A percentile compares a stretch with the other conserved stretches of the same genome.
phyloP scores from a whole-genome alignment of 169 alveolate species.

The Plasmodium billcollinsi region DNA sequence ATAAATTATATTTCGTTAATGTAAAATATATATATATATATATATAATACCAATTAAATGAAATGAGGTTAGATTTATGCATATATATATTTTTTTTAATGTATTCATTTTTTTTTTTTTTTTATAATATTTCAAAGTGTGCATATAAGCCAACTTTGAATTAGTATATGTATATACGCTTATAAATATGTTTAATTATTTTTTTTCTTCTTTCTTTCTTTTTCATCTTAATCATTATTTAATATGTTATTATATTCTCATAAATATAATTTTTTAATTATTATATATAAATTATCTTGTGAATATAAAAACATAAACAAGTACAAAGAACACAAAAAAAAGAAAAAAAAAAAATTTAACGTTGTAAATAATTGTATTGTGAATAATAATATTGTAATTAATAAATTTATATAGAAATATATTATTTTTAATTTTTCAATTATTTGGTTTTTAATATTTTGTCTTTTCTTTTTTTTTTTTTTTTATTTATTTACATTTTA shows the following conservation, averaged over 20 bases:
- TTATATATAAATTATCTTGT: not conserved
- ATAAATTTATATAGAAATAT: too few relatives aligned
- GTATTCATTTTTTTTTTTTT: not conserved
- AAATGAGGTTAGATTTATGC: not conserved
- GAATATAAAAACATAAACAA: not conserved
- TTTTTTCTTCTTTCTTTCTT: not conserved
- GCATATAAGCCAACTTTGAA: constrained; percentile 7
- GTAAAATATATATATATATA: not conserved
- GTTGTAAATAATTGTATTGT: too few relatives aligned
- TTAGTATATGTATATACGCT: constrained; percentile 24
- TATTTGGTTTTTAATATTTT: too few relatives aligned
- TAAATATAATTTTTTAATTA: not conserved
- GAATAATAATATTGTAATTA: too few relatives aligned
- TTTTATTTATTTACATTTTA: not conserved
- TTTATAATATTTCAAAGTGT: not conserved
- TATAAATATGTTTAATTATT: not conserved
- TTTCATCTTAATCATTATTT: not conserved
- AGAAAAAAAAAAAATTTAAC: too few relatives aligned
- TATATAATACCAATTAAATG: not conserved
- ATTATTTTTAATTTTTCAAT: too few relatives aligned
- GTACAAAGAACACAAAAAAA: not conserved
- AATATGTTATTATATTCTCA: not conserved
- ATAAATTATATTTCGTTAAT: not conserved
- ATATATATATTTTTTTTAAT: not conserved
- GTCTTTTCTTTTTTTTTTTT: not conserved